phyloP scores from a whole-genome alignment of 768 basidiomycete species.

The Lactifluus piperatus region DNA sequence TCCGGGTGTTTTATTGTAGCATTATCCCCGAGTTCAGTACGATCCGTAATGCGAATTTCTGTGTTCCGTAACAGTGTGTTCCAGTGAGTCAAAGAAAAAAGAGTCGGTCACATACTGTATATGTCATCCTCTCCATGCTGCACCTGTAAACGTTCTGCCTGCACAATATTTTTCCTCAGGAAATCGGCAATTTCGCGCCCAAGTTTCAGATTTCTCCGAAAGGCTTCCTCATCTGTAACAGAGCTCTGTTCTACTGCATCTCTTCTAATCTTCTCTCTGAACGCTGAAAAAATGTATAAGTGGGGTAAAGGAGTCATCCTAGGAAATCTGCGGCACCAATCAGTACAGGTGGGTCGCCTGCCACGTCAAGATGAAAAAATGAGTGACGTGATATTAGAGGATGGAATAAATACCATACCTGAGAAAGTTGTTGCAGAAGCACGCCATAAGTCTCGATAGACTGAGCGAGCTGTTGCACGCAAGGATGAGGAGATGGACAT shows the following conservation, averaged over 20 bases:
- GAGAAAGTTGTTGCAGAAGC: slow-evolving; percentile 59
- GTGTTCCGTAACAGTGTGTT: not conserved
- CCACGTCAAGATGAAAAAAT: not conserved
- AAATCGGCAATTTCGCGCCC: slow-evolving; percentile 66
- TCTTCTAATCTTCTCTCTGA: slow-evolving; percentile 55
- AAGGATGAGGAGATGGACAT: slow-evolving; percentile 49
- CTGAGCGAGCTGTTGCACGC: slow-evolving; percentile 58
- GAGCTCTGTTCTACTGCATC: slow-evolving; percentile 40
- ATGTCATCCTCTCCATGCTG: slow-evolving; percentile 27
- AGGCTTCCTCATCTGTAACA: slow-evolving; percentile 38
- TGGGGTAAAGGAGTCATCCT: not conserved
- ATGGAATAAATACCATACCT: slow-evolving; percentile 28
- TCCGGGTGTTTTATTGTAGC: slow-evolving; percentile 59
- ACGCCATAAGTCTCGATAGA: slow-evolving; percentile 64
- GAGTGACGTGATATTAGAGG: not conserved
- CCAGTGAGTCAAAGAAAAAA: not conserved
- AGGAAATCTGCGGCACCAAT: slow-evolving; percentile 32
- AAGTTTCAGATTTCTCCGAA: slow-evolving; percentile 47
- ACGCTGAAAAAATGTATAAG: slow-evolving; percentile 39
- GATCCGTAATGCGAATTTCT: slow-evolving; percentile 66
- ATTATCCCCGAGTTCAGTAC: slow-evolving; percentile 86
- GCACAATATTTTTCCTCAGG: slow-evolving; percentile 77
- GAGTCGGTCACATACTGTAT: slow-evolving; percentile 42
- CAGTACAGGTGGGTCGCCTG: slow-evolving; percentile 51
- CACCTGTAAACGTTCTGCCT: slow-evolving; percentile 47